Percentiles rank a stretch among this genome's conserved stretches.
Evolutionary conservation across 1,284 basidiomycete genomes (phyloP).

Genomic region (Cryptococcus neoformans): DNA sequence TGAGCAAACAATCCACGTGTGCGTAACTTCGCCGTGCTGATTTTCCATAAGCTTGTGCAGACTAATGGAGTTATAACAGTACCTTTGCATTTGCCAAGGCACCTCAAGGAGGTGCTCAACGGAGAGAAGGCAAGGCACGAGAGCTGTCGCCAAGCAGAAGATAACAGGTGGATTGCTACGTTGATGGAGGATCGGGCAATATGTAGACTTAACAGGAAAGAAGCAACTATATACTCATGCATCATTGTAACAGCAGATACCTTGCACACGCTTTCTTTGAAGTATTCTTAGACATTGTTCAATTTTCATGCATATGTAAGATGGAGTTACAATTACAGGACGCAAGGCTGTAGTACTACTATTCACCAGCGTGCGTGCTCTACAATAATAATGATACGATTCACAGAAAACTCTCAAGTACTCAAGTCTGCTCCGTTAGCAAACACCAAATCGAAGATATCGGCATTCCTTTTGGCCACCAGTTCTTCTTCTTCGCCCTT

Average conservation of each 20-base stretch:
- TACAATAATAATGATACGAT: too few species aligned
- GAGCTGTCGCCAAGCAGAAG: constrained; percentile 33
- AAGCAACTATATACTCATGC: constrained; percentile 7
- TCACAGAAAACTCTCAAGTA: constrained; percentile 6
- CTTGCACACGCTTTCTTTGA: not conserved
- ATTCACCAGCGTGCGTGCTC: too few species aligned
- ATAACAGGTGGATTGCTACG: not conserved
- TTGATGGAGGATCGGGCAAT: not conserved
- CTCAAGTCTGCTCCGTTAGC: constrained; percentile 16
- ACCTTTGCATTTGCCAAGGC: constrained; percentile 96
- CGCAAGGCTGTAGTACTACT: too few species aligned
- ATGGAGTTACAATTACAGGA: constrained; percentile 9
- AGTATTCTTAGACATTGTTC: not conserved
- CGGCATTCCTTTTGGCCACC: constrained; percentile 20
- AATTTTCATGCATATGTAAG: constrained; percentile 14
- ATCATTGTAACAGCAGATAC: not conserved
- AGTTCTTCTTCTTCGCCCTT: constrained; percentile 51
- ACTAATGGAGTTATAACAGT: constrained; percentile 40
- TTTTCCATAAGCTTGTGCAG: not conserved
- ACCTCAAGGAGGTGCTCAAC: constrained; percentile 56
- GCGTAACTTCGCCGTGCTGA: constrained; percentile 15
- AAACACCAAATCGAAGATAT: constrained; percentile 39
- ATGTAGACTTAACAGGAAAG: not conserved
- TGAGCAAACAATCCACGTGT: constrained; percentile 78
- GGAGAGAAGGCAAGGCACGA: constrained; percentile 33